These are phyloP conservation scores for Fusarium paranaense DNA, from an alignment of 2,329 filamentous ascomycete genomes.

Conservation along the genomic window DNA sequence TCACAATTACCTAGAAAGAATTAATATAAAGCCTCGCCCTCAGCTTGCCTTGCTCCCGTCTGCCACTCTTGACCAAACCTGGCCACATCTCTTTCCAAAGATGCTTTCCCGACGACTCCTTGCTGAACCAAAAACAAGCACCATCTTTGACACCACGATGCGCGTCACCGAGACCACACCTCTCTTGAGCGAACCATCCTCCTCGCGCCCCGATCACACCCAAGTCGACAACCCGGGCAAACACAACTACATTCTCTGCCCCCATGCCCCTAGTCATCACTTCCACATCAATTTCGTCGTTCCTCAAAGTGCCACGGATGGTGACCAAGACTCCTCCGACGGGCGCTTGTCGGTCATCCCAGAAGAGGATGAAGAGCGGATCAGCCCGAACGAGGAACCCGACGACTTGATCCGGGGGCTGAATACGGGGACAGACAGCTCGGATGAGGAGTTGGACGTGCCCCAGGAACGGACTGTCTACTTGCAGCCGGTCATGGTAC, in stretches of 20 bases:
- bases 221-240: background rate
- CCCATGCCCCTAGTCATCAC: background rate
- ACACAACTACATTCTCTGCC: background rate
- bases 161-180: background rate
- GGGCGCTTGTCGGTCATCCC: background rate
- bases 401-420: background rate
- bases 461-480: background rate
- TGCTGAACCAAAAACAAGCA: background rate
- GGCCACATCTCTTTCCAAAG: background rate
- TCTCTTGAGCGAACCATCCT: background rate
- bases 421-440: background rate
- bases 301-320: background rate
- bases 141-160: background rate
- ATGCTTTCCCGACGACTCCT: background rate
- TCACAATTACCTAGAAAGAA: background rate
- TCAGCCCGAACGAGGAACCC: background rate
- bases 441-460: background rate
- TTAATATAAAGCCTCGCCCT: background rate
- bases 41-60: background rate
- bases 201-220: background rate
- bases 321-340: background rate
- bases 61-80: background rate
- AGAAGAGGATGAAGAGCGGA: background rate
- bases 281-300: background rate
- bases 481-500: background rate